Base-by-base conservation (phyloP, 352 stramenopile genomes). In the Globisporangium yorkense region DNA sequence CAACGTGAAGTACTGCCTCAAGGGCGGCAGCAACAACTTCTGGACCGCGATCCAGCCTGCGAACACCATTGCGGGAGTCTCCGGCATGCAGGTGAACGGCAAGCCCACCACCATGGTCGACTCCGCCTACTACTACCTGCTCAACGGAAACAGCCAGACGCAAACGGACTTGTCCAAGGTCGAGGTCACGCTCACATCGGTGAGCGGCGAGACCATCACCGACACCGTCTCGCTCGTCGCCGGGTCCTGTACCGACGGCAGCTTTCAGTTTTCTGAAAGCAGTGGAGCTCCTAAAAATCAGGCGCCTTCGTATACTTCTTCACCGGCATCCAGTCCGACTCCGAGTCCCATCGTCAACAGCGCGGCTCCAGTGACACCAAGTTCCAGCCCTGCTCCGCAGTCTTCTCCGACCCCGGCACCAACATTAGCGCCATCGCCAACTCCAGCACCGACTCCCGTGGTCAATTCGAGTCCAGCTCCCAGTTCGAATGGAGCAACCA, bases 101-200 rank as follows among this genome's bases (percentile, higher is more conserved):
- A n/a, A n/a, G n/a, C n/a, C n/a, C n/a, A n/a, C n/a, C n/a, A n/a
- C n/a, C 31, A 35, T 35, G 31, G 31, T 35, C 31, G 8, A 7
- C 31, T 35, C 31, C 31, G 31, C 31, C 31, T 35, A 84, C 58
- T 88, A 87, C 62, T 89, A 75, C 64, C 24, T 83, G 21, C 60
- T 84, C n/a, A 53, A 79, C 35, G 73, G 73, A 2, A 40, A 70
- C 3, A 51, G 62, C 40, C 45, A 69, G 46, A 21, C 29, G n/a
- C 52, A 62, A 29, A 41, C 31, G 20, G 68, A 87, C 54, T 65
- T 87, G 5, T 71, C 68, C 13, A 61, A 63, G 0, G 61, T 80
- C 10, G 65, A 76, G 29, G 62, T 88, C 27, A 56, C 60, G 9
- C 73, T 90, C 47, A 84, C 75, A 5, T 88, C 77, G 16, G 56